Percentiles rank a stretch among this genome's conserved stretches.
phyloP scores from a whole-genome alignment of 2,329 filamentous ascomycete species.

The Fusarium coicis region DNA sequence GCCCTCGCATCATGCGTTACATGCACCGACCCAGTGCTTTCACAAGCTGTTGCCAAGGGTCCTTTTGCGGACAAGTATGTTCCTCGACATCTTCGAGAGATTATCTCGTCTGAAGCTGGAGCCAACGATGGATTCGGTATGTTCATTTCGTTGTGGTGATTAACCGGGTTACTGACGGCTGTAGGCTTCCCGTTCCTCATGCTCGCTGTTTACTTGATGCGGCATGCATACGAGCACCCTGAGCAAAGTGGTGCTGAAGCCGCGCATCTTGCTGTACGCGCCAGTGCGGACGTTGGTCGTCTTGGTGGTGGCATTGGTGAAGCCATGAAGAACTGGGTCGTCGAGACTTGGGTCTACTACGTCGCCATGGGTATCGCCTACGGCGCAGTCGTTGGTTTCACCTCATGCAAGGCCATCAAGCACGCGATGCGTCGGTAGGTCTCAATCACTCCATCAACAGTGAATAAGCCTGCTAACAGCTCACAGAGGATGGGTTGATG shows the following conservation, averaged over 20 bases:
- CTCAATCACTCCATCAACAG: not conserved
- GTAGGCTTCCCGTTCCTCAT: conserved; percentile 66
- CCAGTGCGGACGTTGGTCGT: conserved; percentile 56
- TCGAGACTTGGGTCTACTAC: conserved; percentile 70
- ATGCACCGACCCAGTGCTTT: conserved; percentile 56
- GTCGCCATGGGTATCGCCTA: conserved; percentile 64
- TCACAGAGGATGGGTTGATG: conserved; percentile 63
- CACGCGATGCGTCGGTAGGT: conserved; percentile 51
- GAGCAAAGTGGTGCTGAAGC: not conserved
- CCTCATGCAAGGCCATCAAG: conserved; percentile 59
- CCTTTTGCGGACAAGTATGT: conserved; percentile 69
- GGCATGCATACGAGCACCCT: conserved; percentile 7
- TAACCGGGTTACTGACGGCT: fast-evolving
- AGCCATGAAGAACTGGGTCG: conserved; percentile 66
- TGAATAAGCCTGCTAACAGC: not conserved
- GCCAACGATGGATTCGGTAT: conserved; percentile 69
- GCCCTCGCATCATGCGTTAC: conserved; percentile 71
- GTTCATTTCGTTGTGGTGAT: fast-evolving
- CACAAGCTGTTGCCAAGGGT: conserved; percentile 43
- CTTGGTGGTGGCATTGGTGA: conserved; percentile 62
- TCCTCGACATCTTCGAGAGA: conserved; percentile 65
- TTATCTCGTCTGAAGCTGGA: conserved; percentile 71
- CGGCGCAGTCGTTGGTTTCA: conserved; percentile 62
- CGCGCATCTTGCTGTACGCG: conserved; percentile 28
- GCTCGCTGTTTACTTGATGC: conserved; percentile 30